Percentiles rank a stretch among this genome's conserved stretches.
phyloP scores from a whole-genome alignment of 257 asterid genomes.

The Solanum rostratum region DNA sequence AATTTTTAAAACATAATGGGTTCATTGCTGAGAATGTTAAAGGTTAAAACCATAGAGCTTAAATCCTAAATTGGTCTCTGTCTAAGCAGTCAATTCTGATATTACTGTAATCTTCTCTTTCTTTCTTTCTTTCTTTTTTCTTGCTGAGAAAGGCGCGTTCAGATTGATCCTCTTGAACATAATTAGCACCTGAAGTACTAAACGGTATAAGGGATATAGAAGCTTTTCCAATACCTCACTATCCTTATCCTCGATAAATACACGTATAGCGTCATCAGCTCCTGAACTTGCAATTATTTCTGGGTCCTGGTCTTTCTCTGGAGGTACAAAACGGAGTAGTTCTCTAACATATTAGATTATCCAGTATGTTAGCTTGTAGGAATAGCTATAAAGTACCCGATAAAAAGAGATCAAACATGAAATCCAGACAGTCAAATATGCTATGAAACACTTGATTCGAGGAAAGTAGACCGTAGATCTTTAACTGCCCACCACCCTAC shows the following conservation, averaged over 20 bases:
- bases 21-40: not conserved
- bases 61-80: not conserved
- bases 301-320: not conserved
- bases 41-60: not conserved
- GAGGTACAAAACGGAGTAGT: not conserved
- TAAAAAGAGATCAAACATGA: not conserved
- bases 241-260: slow-evolving; percentile 57
- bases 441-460: not conserved
- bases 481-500: not conserved
- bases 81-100: not conserved
- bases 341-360: slow-evolving; percentile 40
- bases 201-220: not conserved
- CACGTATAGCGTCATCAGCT: slow-evolving; percentile 81
- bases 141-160: not conserved
- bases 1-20: too few relatives aligned
- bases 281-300: slow-evolving; percentile 72
- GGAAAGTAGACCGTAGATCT: not conserved
- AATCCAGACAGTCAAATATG: not conserved
- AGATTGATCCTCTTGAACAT: not conserved
- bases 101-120: not conserved
- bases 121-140: slow-evolving; percentile 1
- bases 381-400: not conserved
- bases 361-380: not conserved
- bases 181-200: not conserved
- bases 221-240: slow-evolving; percentile 33